A percentile compares a stretch with the other conserved stretches of the same genome.
Conservation (phyloP, 2,329 filamentous ascomycete species). For the Penicillium sp. region DNA sequence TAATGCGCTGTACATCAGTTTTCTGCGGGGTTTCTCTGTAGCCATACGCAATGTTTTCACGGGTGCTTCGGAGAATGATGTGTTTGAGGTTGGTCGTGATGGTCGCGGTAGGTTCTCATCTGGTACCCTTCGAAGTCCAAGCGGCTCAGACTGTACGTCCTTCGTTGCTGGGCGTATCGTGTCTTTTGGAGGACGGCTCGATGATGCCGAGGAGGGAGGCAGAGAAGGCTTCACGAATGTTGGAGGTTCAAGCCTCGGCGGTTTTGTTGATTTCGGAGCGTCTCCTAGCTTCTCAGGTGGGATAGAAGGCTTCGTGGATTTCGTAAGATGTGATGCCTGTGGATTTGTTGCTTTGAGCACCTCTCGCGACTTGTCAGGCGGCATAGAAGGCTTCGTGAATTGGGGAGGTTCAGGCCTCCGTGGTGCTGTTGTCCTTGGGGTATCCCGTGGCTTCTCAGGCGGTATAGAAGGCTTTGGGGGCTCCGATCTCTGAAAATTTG, state of each 20-base stretch:
- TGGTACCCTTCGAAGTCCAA: background rate
- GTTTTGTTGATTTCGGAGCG: background rate
- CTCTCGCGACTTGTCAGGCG: background rate
- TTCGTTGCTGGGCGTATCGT: background rate
- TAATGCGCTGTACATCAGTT: conserved; percentile 41
- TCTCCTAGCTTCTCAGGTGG: background rate
- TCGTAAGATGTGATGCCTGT: background rate
- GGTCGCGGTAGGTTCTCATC: conserved; percentile 3
- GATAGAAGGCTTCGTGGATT: background rate
- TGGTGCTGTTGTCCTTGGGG: background rate
- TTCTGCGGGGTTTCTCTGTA: conserved; percentile 37
- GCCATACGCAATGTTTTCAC: conserved; percentile 31
- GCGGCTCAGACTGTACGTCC: background rate
- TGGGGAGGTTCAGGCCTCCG: background rate
- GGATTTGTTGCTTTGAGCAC: background rate
- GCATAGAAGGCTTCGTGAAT: background rate
- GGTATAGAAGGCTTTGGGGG: background rate
- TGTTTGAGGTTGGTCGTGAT: conserved; percentile 2
- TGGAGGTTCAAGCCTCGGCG: background rate
- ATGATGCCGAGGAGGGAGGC: background rate
- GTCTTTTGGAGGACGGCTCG: background rate
- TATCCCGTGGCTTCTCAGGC: background rate
- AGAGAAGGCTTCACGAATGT: background rate
- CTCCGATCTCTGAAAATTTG: background rate
- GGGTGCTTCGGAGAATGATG: conserved; percentile 7